Evolutionary conservation across 2,329 filamentous ascomycete genomes (phyloP).

Genomic region (Exophiala calicioides): DNA sequence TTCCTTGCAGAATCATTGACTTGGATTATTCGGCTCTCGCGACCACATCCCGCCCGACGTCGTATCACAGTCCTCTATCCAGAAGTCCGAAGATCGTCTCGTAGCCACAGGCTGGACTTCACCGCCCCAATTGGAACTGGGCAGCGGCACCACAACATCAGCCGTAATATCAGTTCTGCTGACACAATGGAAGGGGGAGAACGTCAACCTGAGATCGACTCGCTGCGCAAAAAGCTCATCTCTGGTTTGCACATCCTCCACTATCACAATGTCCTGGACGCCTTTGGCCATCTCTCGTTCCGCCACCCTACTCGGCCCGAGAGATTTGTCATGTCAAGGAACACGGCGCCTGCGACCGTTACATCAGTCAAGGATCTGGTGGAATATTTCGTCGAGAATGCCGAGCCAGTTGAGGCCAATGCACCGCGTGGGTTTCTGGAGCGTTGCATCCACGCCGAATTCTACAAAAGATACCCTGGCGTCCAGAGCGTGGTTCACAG

Average conservation of each 20-base stretch:
- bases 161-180: too few species aligned
- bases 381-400: slow-evolving; percentile 48
- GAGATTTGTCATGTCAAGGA: slow-evolving; percentile 52
- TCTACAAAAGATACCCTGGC: slow-evolving; percentile 44
- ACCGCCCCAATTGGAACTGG: too few species aligned
- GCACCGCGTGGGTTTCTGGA: slow-evolving; percentile 46
- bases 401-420: slow-evolving; percentile 43
- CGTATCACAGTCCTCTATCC: too few species aligned
- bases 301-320: slow-evolving; percentile 49
- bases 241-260: slow-evolving; percentile 49
- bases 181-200: too few species aligned
- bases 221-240: too few species aligned
- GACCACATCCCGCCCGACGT: too few species aligned
- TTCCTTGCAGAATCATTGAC: too few species aligned
- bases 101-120: too few species aligned
- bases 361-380: slow-evolving; percentile 48
- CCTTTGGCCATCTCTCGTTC: slow-evolving; percentile 57
- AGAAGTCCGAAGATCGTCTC: too few species aligned
- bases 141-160: too few species aligned
- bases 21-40: too few species aligned
- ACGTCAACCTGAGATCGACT: too few species aligned
- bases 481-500: slow-evolving; percentile 48
- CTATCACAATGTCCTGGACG: slow-evolving; percentile 51
- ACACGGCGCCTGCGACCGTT: slow-evolving; percentile 51
- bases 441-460: slow-evolving; percentile 51